Evolutionary conservation across 805 yeast species (phyloP), one percentile per base, ranked within the genome.

Genomic region (Starmerella scarabaei): DNA sequence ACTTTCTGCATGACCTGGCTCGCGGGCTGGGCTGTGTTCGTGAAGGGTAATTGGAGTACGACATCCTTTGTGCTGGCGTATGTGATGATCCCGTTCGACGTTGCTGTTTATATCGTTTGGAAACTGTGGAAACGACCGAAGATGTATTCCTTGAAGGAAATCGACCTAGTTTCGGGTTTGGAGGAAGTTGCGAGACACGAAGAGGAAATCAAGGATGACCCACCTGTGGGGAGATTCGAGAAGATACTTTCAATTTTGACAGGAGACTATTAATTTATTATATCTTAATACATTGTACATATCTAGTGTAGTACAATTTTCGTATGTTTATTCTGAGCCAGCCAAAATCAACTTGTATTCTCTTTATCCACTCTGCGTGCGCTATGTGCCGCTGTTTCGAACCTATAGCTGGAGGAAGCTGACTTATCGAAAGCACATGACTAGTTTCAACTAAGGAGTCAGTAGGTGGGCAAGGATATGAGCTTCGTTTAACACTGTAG

Each of bases 11-110:
- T 81, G 81, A 53, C 72, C 50, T 59, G 73, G 56, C 60, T 75
- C 20, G 73, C 72, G 44, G 93, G 93, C 4, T 83, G 80, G 61
- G 61, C 69, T 2, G 80, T 76, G 1, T 81, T 83, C 58, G 56
- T 76, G 33, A 75, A 76, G 12, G 82, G 80, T 5, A 54, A 62
- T 40, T 82, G 88, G 85, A 57, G 66, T 16, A 66, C 68, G 16
- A 66, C 74, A 42, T 61, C 66, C 7, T 83, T 83, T 60, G 63
- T 81, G 49, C 80, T 73, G 59, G 71, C 71, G 52, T 83, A 83
- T 53, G 63, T 83, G 43, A 77, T 80, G 77, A 67, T 82, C 11
- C 80, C 81, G 43, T 57, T 74, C 36, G 67, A 67, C 41, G 51
- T 73, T 26, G 66, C 50, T 1, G 58, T 72, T n/a, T 75, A 61